phyloP scores from a whole-genome alignment of 2,329 filamentous ascomycete genomes.

The Trichoderma polysporum region DNA sequence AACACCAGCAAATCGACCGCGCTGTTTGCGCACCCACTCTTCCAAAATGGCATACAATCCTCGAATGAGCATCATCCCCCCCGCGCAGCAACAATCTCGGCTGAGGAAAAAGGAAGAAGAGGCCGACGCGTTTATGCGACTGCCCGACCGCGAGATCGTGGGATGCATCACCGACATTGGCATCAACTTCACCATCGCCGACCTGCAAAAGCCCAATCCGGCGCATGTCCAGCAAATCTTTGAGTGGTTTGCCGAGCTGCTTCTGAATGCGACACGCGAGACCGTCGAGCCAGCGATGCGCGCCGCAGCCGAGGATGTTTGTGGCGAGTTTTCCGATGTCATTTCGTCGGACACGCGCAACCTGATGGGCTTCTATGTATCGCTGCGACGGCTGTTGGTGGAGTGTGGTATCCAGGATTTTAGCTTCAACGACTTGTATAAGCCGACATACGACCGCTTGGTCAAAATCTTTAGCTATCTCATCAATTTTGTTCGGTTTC shows the following conservation, averaged over 20 bases:
- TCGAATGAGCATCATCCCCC: slow-evolving; percentile 60
- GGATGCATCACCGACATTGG: slow-evolving; percentile 97
- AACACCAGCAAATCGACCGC: background rate
- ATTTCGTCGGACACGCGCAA: slow-evolving; percentile 86
- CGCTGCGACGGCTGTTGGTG: slow-evolving; percentile 72
- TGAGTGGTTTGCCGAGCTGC: slow-evolving; percentile 92
- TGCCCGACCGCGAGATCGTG: slow-evolving; percentile 77
- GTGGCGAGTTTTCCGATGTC: slow-evolving; percentile 80
- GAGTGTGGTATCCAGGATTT: slow-evolving; percentile 95
- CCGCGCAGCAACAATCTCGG: slow-evolving; percentile 49
- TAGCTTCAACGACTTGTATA: slow-evolving; percentile 86
- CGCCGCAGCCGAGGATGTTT: slow-evolving; percentile 84
- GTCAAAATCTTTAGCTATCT: slow-evolving; percentile 96
- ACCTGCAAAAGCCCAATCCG: slow-evolving; percentile 91
- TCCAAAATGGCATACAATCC: slow-evolving; percentile 57
- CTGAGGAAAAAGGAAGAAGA: slow-evolving; percentile 60
- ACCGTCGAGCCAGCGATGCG: slow-evolving; percentile 94
- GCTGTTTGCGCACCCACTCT: background rate
- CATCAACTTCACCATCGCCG: slow-evolving; percentile 79
- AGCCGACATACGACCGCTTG: slow-evolving; percentile 83
- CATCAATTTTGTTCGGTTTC: slow-evolving; percentile 98
- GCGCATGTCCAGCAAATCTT: slow-evolving; percentile 96
- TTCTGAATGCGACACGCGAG: slow-evolving; percentile 91
- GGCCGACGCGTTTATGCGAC: slow-evolving; percentile 58
- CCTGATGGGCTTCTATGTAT: slow-evolving; percentile 92